Percentiles rank a stretch among this genome's conserved stretches.
Evolutionary conservation across 2,329 filamentous ascomycete species (phyloP).

Genomic region (Albifimbria verrucaria): DNA sequence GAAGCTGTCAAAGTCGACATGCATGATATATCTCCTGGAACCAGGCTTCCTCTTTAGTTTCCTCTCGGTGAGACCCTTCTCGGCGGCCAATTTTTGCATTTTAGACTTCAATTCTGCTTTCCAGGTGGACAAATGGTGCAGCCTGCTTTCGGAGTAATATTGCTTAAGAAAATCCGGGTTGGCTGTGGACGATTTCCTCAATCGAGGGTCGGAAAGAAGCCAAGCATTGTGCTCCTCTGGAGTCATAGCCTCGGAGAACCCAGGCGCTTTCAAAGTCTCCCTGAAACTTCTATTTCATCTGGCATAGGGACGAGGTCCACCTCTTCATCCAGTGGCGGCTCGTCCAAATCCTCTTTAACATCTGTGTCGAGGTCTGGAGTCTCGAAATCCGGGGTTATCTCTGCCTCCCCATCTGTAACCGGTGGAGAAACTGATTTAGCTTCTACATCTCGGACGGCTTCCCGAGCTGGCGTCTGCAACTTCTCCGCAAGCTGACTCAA

Average conservation of each 20-base stretch:
- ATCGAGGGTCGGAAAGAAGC: conserved; percentile 77
- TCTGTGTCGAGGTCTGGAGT: too few relatives aligned
- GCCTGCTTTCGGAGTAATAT: conserved; percentile 89
- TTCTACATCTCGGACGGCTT: neutral
- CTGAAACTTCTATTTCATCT: neutral
- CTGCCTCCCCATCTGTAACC: too few relatives aligned
- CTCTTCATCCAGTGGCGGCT: neutral
- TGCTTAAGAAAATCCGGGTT: conserved; percentile 93
- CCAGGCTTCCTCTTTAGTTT: conserved; percentile 53
- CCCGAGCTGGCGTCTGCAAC: conserved; percentile 16
- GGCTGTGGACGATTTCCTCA: conserved; percentile 84
- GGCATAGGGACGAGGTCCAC: neutral
- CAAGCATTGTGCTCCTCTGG: conserved; percentile 91
- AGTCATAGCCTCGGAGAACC: conserved; percentile 48
- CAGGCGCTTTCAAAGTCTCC: neutral
- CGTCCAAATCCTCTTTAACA: neutral
- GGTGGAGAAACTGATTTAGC: conserved; percentile 1
- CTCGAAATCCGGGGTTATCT: too few relatives aligned
- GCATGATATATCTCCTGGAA: conserved; percentile 77
- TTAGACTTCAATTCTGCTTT: conserved; percentile 90
- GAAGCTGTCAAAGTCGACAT: conserved; percentile 98
- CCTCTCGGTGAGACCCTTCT: conserved; percentile 52
- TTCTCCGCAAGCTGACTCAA: conserved; percentile 25
- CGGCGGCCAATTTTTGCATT: conserved; percentile 75
- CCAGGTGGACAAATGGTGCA: conserved; percentile 95